Evolutionary conservation across 1,139 yeast species (phyloP), one percentile per base, ranked within the genome.

Genomic region (Lodderomyces theae): DNA sequence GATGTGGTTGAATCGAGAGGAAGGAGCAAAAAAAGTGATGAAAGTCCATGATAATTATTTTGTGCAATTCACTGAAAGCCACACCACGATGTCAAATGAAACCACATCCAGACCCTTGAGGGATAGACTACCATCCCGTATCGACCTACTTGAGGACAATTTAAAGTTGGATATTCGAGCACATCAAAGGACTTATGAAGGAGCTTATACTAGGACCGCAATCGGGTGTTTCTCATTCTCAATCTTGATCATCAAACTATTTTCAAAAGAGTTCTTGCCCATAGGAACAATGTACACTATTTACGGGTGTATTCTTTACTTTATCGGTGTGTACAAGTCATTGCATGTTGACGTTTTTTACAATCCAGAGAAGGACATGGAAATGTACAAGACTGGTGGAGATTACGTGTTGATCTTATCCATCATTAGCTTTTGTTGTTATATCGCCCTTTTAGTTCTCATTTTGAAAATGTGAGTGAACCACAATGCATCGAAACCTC

Each of bases 111-210:
- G 44, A 6, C 45, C 42, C 12, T n/a, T 32, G 7, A 42, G 52
- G 17, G 51, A 53, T 12, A 47, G 73, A 34, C 51, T 58, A 10
- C 68, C 70, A 2, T 66, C 74, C 1, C 48, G 67, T 22, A 51
- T 71, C 15, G 72, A 66, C 41, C 49, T 53, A 8, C 55, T 69
- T 19, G 51, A 74, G 3, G 62, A 66, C 30, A 62, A 61, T 4
- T 64, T 66, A 39, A 72, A 73, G 50, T 57, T 77, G 31, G 83
- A 78, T 47, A 70, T 78, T 4, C 51, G 83, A 45, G 83, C 83
- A 1, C 81, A 78, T 53, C 83, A 78, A 53, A 54, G 83, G 47
- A 78, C 83, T 1, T 78, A 78, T 51, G 82, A 78, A 54, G 83
- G 83, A 0, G 81, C 83, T 3, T 78, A 78, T 51, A 69, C 80